Evolutionary conservation across 2,329 filamentous ascomycete species (phyloP).

Genomic region (Clonostachys chloroleuca): DNA sequence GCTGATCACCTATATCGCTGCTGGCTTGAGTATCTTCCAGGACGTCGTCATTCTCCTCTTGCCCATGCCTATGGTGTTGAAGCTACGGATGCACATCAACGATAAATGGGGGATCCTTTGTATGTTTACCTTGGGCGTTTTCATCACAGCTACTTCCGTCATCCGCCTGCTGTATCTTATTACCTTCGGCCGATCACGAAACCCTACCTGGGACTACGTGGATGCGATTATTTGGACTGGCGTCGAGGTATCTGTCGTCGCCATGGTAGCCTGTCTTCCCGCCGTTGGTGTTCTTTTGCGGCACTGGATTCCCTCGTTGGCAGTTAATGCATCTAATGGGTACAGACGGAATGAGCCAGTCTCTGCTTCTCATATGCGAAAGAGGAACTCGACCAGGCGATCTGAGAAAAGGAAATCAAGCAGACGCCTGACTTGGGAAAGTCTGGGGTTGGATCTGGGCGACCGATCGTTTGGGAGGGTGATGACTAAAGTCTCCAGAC

Average conservation of each 20-base stretch:
- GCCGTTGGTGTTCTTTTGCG: conserved; percentile 23
- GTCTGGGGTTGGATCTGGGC: too few species aligned
- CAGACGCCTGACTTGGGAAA: too few species aligned
- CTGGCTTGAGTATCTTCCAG: conserved; percentile 37
- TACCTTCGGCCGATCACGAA: conserved; percentile 21
- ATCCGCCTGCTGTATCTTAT: conserved; percentile 27
- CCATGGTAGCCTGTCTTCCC: conserved; percentile 34
- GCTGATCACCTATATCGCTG: conserved; percentile 32
- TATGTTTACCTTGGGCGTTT: conserved; percentile 39
- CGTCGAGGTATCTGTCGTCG: conserved; percentile 31
- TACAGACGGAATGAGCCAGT: too few species aligned
- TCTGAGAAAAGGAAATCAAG: too few species aligned
- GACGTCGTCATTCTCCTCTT: conserved; percentile 38
- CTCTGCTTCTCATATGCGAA: too few species aligned
- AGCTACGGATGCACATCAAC: conserved; percentile 28
- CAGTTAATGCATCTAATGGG: too few species aligned
- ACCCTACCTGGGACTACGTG: conserved; percentile 35
- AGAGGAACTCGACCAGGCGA: too few species aligned
- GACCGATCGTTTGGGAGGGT: too few species aligned
- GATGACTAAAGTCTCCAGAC: too few species aligned
- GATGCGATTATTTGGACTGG: conserved; percentile 36
- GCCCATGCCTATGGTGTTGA: conserved; percentile 31
- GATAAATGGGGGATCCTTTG: conserved; percentile 36
- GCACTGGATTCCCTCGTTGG: too few species aligned
- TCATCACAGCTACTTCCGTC: conserved; percentile 28